Evolutionary conservation across 2,329 filamentous ascomycete genomes (phyloP), one percentile per base, ranked within the genome.

Genomic region (Exophiala viscosa): DNA sequence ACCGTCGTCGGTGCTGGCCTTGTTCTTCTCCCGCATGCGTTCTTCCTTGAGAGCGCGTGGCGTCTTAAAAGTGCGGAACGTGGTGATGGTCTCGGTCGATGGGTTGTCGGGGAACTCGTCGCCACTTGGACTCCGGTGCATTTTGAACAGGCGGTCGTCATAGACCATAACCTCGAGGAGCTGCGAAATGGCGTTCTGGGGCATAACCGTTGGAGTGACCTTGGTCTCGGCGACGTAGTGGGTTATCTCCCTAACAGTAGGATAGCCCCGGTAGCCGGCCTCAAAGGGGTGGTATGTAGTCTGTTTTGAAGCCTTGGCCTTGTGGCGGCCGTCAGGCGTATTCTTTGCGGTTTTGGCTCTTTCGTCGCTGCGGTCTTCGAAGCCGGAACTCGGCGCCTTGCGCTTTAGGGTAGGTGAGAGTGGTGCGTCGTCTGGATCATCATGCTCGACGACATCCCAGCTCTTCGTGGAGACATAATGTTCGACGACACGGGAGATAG

Each of bases 111-210:
- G 44, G 10, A 51, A 38, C 42, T 63, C 58, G 8, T 56, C 54
- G 15, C 44, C 44, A 2, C 50, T 40, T 6, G 56, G 43, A 6
- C 38, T 17, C 23, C 61, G 60, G 31, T 46, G 15, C 33, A 62
- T 33, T 33, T 57, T 61, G 68, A 97, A 89, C 41, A 99, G 74
- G 55, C 88, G 85, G 46, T 89, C 88, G 64, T 99, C 93, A 72
- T 86, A 95, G 46, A 89, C 85, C 54, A 99, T 82, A 62, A 96
- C 87, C 64, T 96, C 87, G 38, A 97, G 78, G 14, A 97, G 78
- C 67, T 92, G 86, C 65, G 89, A 82, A 61, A 97, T 86, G 64
- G 96, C 91, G 31, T 82, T 81, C 61, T 90, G 85, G 7, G 60
- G 59, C 3, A 64, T 48, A 10, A 51, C 46, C 1, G 55, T 52